Percentiles rank a stretch among this genome's conserved stretches.
Conservation (phyloP, 768 basidiomycete species). For the Lactifluus rugatus region DNA sequence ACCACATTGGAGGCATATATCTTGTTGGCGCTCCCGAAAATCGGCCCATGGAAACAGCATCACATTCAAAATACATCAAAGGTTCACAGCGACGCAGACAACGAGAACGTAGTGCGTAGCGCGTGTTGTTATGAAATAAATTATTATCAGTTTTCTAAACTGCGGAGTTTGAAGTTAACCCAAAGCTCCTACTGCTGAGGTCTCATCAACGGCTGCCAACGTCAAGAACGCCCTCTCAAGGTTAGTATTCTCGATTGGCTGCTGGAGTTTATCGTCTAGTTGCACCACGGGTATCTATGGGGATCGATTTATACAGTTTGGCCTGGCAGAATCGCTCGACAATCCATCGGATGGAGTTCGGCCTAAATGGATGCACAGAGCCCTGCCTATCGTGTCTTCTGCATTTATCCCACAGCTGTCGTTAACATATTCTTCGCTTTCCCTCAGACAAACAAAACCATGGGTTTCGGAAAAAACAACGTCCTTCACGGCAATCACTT, state of each 20-base stretch:
- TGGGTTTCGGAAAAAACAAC: conserved; percentile 80
- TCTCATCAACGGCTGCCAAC: conserved; percentile 16
- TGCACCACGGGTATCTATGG: not conserved
- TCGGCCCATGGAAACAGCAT: too few relatives aligned
- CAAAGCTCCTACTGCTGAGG: not conserved
- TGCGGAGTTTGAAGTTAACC: conserved; percentile 16
- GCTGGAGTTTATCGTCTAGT: not conserved
- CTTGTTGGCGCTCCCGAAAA: too few relatives aligned
- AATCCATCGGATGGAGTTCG: conserved; percentile 19
- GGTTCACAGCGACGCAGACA: too few relatives aligned
- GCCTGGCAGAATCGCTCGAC: not conserved
- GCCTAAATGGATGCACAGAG: conserved; percentile 5
- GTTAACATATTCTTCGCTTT: conserved; percentile 18
- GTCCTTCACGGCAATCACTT: conserved; percentile 92
- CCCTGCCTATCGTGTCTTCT: not conserved
- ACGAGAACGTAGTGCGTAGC: too few relatives aligned
- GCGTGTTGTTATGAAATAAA: not conserved
- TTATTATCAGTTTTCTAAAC: not conserved
- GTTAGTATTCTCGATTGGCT: conserved; percentile 25
- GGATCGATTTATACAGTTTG: not conserved
- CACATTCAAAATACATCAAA: too few relatives aligned
- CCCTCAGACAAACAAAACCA: conserved; percentile 37
- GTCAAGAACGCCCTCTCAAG: conserved; percentile 28
- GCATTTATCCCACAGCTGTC: conserved; percentile 4
- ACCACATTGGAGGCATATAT: too few relatives aligned